Evolutionary conservation across 176 grass and related monocot species (phyloP).

Genomic region (Zea luxurians): DNA sequence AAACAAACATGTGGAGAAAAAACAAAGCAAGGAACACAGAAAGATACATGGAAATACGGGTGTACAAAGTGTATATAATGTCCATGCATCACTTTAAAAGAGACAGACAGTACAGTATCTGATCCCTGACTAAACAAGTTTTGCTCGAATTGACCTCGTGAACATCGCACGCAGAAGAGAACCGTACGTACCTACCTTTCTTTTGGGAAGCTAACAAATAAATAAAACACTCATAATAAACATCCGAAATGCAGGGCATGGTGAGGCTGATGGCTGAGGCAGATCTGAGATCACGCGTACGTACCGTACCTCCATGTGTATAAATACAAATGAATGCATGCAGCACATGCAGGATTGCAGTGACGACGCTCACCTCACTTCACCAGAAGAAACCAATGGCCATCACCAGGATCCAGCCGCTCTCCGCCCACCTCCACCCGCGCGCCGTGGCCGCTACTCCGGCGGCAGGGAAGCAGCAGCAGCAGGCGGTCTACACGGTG

Average conservation of each 20-base stretch:
- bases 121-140: slow-evolving; percentile 30
- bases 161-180: slow-evolving; percentile 31
- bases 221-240: background rate
- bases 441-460: background rate
- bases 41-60: background rate
- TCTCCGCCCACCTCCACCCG: slow-evolving; percentile 20
- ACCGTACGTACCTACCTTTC: background rate
- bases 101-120: slow-evolving; percentile 11
- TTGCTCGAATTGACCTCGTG: slow-evolving; percentile 34
- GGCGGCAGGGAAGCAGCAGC: slow-evolving; percentile 11
- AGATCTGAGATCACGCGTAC: no score
- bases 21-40: background rate
- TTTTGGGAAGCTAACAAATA: background rate
- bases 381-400: slow-evolving; percentile 30
- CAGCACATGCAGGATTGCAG: background rate
- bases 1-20: slow-evolving; percentile 21
- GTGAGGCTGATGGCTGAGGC: background rate
- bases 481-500: slow-evolving; percentile 50
- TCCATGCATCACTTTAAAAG: slow-evolving; percentile 28
- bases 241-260: background rate
- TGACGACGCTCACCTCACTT: slow-evolving; percentile 6
- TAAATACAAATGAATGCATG: slow-evolving; percentile 20
- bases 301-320: no score
- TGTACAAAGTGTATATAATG: slow-evolving; percentile 3
- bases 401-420: slow-evolving; percentile 29